A percentile compares a stretch with the other conserved stretches of the same genome.
These are phyloP conservation scores for Trichosporon coremiiforme DNA, from an alignment of 1,284 basidiomycete species.

Conservation along the genomic window DNA sequence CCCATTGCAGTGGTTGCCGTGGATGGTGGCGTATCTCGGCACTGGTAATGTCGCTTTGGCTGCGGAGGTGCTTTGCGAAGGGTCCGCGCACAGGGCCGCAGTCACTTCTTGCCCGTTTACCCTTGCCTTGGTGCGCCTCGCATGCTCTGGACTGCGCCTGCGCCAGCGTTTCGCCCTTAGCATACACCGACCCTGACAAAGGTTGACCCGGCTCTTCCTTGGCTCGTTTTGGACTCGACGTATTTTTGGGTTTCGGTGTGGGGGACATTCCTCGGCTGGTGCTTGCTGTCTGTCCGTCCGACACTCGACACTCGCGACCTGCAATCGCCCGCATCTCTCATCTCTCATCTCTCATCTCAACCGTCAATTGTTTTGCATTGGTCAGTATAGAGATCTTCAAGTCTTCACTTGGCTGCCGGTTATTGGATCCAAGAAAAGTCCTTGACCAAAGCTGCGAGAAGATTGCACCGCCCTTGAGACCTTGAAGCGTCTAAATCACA, in stretches of 20 bases:
- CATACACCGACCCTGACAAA: not conserved
- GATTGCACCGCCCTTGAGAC: not conserved
- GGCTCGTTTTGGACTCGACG: not conserved
- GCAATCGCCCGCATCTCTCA: too few species aligned
- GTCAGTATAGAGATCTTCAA: not conserved
- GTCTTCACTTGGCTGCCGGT: too few species aligned
- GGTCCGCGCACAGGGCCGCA: constrained; percentile 6
- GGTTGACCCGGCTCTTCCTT: not conserved
- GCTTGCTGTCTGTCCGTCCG: too few species aligned
- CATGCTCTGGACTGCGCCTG: not conserved
- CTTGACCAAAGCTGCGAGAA: not conserved
- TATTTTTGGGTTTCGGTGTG: not conserved
- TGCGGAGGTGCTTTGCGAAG: not conserved
- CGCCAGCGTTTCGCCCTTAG: not conserved
- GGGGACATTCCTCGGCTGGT: not conserved
- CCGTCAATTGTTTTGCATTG: not conserved
- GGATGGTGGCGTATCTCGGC: not conserved
- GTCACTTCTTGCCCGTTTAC: not conserved
- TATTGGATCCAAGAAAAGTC: too few species aligned
- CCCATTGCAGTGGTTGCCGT: not conserved
- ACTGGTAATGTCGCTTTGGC: not conserved
- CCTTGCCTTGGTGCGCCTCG: not conserved
- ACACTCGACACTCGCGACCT: not conserved
- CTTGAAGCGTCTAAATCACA: not conserved
- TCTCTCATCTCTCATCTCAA: not conserved